phyloP scores from a whole-genome alignment of 257 asterid species.

The Capsicum baccatum region DNA sequence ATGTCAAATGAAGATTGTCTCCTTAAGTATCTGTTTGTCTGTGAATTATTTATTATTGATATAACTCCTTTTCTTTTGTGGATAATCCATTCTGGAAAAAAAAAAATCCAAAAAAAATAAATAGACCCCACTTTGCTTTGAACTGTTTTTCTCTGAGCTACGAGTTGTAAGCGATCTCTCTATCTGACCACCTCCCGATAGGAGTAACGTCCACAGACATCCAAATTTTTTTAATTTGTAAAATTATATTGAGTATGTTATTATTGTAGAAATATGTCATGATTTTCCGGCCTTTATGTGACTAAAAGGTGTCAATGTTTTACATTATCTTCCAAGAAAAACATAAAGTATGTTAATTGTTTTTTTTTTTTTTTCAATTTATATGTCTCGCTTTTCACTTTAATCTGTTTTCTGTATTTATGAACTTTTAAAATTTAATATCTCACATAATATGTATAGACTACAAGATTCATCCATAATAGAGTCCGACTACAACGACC shows the following conservation, averaged over 20 bases:
- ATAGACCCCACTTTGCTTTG: too few relatives aligned
- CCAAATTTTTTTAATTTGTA: too few relatives aligned
- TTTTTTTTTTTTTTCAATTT: too few relatives aligned
- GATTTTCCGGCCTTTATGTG: neutral
- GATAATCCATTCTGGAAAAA: neutral
- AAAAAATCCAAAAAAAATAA: neutral
- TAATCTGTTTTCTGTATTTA: neutral
- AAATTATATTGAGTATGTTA: too few relatives aligned
- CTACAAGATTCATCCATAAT: neutral
- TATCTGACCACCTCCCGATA: neutral
- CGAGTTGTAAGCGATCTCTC: neutral
- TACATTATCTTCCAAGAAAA: neutral
- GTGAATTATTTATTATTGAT: neutral
- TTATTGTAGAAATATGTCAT: neutral
- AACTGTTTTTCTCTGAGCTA: accelerated
- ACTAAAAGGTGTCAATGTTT: neutral
- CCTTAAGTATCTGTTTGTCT: neutral
- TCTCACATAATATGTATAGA: neutral
- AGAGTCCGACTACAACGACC: too few relatives aligned
- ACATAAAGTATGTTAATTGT: neutral
- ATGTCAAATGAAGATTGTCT: neutral
- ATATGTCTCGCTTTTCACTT: neutral
- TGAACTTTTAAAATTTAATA: neutral
- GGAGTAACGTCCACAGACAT: too few relatives aligned
- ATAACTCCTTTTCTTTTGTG: neutral